Conservation (phyloP, 176 grass and related monocot species). For the Ensete ventricosum region DNA sequence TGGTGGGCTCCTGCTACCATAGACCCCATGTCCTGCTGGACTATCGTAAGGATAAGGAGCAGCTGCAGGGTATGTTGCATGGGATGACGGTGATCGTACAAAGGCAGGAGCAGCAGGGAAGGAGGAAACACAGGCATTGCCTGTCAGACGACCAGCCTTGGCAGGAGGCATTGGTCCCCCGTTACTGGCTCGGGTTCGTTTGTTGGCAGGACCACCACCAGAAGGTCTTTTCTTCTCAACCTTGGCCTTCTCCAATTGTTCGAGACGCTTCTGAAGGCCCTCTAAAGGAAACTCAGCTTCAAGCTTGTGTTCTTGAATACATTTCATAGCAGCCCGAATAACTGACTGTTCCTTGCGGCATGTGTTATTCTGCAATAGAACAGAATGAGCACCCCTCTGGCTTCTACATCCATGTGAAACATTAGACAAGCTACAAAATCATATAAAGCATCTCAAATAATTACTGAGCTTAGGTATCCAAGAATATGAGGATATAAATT, state of each 20-base stretch:
- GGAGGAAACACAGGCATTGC: slow-evolving; percentile 52
- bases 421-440: background rate
- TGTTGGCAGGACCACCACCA: slow-evolving; percentile 18
- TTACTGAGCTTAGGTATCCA: background rate
- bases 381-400: background rate
- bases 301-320: slow-evolving; percentile 79
- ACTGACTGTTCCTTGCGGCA: slow-evolving; percentile 70
- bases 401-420: background rate
- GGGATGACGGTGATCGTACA: slow-evolving; percentile 46
- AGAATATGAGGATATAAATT: background rate
- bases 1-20: slow-evolving; percentile 60
- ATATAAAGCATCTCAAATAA: background rate
- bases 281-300: slow-evolving; percentile 65
- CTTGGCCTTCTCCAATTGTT: slow-evolving; percentile 77
- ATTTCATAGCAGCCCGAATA: slow-evolving; percentile 76
- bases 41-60: slow-evolving; percentile 54
- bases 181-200: slow-evolving; percentile 60
- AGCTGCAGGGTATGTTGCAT: slow-evolving; percentile 31
- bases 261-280: slow-evolving; percentile 68
- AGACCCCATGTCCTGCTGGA: slow-evolving; percentile 33
- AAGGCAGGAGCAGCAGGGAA: slow-evolving; percentile 43
- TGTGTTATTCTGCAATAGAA: slow-evolving; percentile 49
- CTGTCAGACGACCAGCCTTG: slow-evolving; percentile 76
- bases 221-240: slow-evolving; percentile 72
- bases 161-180: slow-evolving; percentile 81